Conservation (phyloP, 2,329 filamentous ascomycete species). For the Colletotrichum musae region DNA sequence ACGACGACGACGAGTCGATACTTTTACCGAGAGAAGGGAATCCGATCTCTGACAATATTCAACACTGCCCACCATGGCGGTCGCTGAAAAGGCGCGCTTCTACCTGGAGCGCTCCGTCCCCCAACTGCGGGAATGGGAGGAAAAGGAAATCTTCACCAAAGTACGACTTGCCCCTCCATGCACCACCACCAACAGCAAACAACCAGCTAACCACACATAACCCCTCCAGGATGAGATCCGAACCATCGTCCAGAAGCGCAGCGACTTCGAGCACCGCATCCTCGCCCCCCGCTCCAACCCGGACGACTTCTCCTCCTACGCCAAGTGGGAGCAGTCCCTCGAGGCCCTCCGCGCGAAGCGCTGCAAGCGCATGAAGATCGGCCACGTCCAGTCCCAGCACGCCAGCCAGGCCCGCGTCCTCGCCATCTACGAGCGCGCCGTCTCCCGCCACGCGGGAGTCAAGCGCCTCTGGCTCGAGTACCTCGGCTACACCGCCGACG, state of each 20-base stretch:
- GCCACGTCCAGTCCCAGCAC: conserved; percentile 74
- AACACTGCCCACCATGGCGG: conserved; percentile 48
- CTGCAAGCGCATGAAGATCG: conserved; percentile 84
- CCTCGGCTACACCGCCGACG: conserved; percentile 82
- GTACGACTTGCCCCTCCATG: conserved; percentile 48
- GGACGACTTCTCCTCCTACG: conserved; percentile 87
- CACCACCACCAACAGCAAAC: background rate
- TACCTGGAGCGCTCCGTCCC: conserved; percentile 94
- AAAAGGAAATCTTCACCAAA: conserved; percentile 90
- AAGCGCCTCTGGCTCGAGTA: conserved; percentile 91
- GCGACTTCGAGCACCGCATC: conserved; percentile 92
- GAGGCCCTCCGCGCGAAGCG: conserved; percentile 87
- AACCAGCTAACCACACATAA: background rate
- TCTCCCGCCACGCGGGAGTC: conserved; percentile 86
- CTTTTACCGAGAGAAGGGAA: background rate
- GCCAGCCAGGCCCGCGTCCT: conserved; percentile 87
- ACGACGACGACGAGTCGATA: too few species aligned
- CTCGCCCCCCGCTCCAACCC: conserved; percentile 84
- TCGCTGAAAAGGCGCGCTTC: conserved; percentile 94
- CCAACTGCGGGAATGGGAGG: conserved; percentile 91
- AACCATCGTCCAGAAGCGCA: conserved; percentile 89
- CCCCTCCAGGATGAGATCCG: conserved; percentile 83
- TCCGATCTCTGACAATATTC: background rate
- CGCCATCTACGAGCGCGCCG: conserved; percentile 89
- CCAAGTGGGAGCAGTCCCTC: conserved; percentile 77